Base-by-base conservation (phyloP, 345 rosid species). In the Aquilaria yunnanensis region DNA sequence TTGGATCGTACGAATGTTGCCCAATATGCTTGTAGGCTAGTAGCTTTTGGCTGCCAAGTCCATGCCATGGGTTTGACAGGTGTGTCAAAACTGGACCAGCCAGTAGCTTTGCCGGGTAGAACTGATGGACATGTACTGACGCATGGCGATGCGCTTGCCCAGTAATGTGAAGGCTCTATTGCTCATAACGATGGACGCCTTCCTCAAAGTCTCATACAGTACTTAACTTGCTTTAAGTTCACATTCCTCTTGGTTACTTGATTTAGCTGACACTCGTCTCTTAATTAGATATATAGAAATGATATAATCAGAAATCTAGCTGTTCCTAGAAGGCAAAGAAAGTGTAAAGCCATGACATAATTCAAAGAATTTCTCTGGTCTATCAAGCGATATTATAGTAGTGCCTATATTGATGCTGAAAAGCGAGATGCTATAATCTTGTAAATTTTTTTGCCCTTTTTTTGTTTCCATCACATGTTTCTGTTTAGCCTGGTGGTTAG, bases 81-180 rank as follows among this genome's bases (percentile, higher is more conserved):
- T 73, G 77, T 83, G 56, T 83, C 85, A 34, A 82, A 91, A 72
- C 80, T 94, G 29, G 90, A 94, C 67, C 93, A 53, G 83, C 80
- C 70, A 88, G 97, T 76, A 82, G 88, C 80, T 82, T 84, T 67
- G 99, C 97, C 57, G 23, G 23, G 86, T 88, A 62, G 96, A 97
- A 49, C 92, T 94, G 62, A 94, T 94, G 99, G 96, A 91, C 65
- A 91, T 94, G 99, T 94, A 90, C 67, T 91, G 77, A 77, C 73
- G 96, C 77, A 94, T 88, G 99, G 99, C 32, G 97, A 94, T 77
- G 93, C 99, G 70, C 99, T 94, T 68, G 96, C 99, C 31, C 99
- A 94, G 59, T 97, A 94, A 67, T 95, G 90, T 66, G 97, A 97
- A 51, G 99, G 99, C 65, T 91, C 97, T 70, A 96, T 94, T 63